Base-by-base conservation (phyloP, 2,329 filamentous ascomycete genomes). In the Aspergillus glaucus region DNA sequence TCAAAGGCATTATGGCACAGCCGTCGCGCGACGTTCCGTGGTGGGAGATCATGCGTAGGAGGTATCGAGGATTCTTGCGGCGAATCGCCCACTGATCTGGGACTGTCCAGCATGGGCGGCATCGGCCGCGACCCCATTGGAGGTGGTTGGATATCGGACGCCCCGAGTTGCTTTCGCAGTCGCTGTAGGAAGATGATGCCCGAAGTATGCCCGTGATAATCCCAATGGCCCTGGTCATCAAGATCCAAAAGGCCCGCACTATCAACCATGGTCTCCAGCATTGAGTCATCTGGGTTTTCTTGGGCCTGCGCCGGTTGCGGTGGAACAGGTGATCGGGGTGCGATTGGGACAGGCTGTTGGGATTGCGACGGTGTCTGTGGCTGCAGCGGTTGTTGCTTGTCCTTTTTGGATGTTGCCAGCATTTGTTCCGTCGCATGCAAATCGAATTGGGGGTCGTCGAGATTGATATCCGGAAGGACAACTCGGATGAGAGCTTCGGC, bases 151-250 rank as follows among this genome's bases (percentile, higher is more conserved):
- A 15, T 82, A 77, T 52, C 80, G 63, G 60, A 68, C 70, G 59
- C 85, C 43, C 88, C 86, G 56, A 96, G 88, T 62, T 95, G 87
- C 61, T 94, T 87, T 60, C 89, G 86, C 79, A 98, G 85, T 47
- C 88, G 84, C 55, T 83, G 81, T 58, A 96, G 79, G 66, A 96
- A 98, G 54, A 92, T 88, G 40, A 91, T 80, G 2, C 92, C 91
- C 0, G 93, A 97, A 0, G 92, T 96, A 55, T 88, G 87, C 43
- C 93, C 93, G 63, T 95, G 89, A 61, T 95, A 98, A 68, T 97
- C 91, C 84, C 90, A 95, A 59, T 93, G 84, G 39, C 92, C 92
- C 59, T 85, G 83, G 58, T 97, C 92, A 60, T 95, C 90, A 30
- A 97, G 78, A 61, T 97, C 92, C 15, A 98, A 78, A 64, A 91